phyloP scores from a whole-genome alignment of 495 filamentous ascomycete genomes.

The Neurospora sp. region DNA sequence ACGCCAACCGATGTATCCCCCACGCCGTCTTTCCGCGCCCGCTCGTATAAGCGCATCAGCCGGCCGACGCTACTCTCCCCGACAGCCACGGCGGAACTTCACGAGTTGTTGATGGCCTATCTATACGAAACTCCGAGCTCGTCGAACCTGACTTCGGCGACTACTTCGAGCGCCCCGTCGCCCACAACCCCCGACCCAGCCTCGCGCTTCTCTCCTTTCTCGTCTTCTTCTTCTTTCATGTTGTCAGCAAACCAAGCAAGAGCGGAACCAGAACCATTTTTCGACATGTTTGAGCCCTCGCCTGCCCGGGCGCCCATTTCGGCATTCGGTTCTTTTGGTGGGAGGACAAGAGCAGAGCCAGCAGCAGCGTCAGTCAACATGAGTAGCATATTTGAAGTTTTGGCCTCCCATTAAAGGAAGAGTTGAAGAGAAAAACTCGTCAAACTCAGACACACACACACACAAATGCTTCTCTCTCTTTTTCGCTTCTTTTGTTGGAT shows the following conservation, averaged over 20 bases:
- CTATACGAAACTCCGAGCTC: constrained; percentile 11
- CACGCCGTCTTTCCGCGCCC: constrained; percentile 2
- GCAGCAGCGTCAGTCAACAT: constrained; percentile 16
- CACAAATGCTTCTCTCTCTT: neutral
- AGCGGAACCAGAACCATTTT: constrained; percentile 15
- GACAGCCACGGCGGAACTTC: constrained; percentile 23
- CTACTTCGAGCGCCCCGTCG: constrained; percentile 18
- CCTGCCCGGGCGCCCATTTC: constrained; percentile 12
- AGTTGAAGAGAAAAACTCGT: neutral
- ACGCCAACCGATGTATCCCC: constrained; percentile 4
- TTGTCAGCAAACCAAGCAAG: neutral
- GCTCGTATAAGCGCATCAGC: constrained; percentile 28
- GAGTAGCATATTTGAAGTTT: constrained; percentile 28
- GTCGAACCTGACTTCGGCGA: constrained; percentile 2
- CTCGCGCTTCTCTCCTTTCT: constrained; percentile 15
- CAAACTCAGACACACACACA: neutral
- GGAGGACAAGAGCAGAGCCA: constrained; percentile 5
- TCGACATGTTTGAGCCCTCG: constrained; percentile 28
- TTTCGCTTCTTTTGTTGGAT: neutral
- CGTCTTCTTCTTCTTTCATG: constrained; percentile 1
- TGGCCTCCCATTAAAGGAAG: constrained; percentile 12
- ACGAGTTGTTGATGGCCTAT: constrained; percentile 21
- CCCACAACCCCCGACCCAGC: constrained; percentile 16
- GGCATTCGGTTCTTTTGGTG: constrained; percentile 4
- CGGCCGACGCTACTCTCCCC: constrained; percentile 24